phyloP scores from a whole-genome alignment of 176 grass and related monocot species.

The Phragmites australis region DNA sequence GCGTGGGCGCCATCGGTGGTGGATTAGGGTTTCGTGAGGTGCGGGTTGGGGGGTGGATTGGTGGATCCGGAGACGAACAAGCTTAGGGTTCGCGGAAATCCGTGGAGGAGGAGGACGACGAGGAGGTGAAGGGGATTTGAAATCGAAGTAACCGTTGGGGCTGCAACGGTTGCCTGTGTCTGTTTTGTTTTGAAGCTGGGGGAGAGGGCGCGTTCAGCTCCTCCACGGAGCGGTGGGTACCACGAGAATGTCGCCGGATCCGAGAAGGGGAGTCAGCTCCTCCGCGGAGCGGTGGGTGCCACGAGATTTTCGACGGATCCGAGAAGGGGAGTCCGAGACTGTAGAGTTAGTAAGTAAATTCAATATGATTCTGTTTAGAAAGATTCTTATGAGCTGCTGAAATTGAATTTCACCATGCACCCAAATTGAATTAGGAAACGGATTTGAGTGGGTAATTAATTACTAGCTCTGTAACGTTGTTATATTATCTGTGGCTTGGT shows the following conservation, averaged over 20 bases:
- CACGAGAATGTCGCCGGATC: no score
- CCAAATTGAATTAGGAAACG: not conserved
- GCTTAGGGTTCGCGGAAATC: not conserved
- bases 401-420: not conserved
- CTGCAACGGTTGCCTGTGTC: conserved; percentile 30
- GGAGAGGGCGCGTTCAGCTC: no score
- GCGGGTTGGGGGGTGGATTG: not conserved
- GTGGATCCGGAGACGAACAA: not conserved
- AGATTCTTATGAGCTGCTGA: not conserved
- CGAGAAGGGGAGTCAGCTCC: no score
- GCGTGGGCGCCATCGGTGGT: conserved; percentile 57
- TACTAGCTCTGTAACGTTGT: no score
- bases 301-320: not conserved
- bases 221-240: not conserved
- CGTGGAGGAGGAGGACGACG: not conserved
- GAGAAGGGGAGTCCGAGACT: no score
- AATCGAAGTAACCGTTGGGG: conserved; percentile 39
- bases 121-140: conserved; percentile 9
- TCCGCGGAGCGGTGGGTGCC: not conserved
- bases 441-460: not conserved
- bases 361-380: no score
- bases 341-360: no score
- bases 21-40: conserved; percentile 16
- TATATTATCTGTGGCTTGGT: no score
- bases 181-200: conserved; percentile 53